Evolutionary conservation across 2,329 filamentous ascomycete genomes (phyloP), one percentile per base, ranked within the genome.

Genomic region (Pseudofabraea citricarpa): DNA sequence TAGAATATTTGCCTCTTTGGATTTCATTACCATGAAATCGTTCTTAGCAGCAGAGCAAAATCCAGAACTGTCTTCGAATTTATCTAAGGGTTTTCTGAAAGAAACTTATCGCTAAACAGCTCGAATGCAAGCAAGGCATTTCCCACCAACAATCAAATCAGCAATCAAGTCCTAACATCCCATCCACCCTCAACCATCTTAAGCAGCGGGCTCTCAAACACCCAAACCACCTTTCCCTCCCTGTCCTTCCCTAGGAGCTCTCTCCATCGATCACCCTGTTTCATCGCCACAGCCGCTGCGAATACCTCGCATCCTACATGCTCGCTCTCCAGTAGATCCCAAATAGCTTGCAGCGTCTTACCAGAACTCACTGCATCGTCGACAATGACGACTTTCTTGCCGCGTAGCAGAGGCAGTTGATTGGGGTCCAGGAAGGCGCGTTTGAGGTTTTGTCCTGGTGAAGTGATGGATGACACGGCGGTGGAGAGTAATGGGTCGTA

Each of bases 321-420:
- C 2, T 46, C 29, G n/a, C n/a, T 49, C 40, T 54, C 56, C 7
- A 60, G 46, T n/a, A 60, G 44, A 39, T 59, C 50, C 55, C 56
- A 60, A 5, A 46, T 46, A 3, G 49, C 47, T n/a, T 50, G 45
- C 13, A 60, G 37, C 1, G 57, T 60, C 24, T 47, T 51, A 4
- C 56, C 57, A 13, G 54, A 55, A 37, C 50, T 53, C 4, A 58
- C 48, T 15, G 56, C 56, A 46, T 60, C 57, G 37, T 60, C 56
- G 16, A 59, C 49, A 13, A 60, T 53, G 2, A 55, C 37, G 2
- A 45, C 47, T 10, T 37, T 48, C 41, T 52, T 55, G 1, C 50
- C 49, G 16, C 44, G 42, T 2, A 58, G 20, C 1, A 60, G 36
- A 2, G 51, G 42, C 0, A 59, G 36, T 18, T 50, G 49, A 40